Base-by-base conservation (phyloP, 2,329 filamentous ascomycete genomes). In the Helicocarpus griseus region DNA sequence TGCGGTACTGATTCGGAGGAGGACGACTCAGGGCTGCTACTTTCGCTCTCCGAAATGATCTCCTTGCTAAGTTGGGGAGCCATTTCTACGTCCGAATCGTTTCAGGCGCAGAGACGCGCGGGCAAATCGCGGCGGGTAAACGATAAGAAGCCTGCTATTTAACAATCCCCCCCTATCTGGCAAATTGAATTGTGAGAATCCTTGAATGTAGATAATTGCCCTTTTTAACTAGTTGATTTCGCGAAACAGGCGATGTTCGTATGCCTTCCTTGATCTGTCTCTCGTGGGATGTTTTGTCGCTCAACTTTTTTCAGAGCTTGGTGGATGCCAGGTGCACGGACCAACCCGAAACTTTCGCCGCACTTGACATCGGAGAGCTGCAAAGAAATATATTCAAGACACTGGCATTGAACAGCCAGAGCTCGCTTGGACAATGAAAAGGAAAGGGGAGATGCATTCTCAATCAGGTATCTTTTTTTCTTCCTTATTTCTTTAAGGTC, bases 21-120 rank as follows among this genome's bases (percentile, higher is more conserved):
- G 9, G 50, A 47, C 29, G 31, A 22, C 26, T 48, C 28, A 19
- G 22, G 7, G 52, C 48, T 17, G 48, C 61, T 11, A 53, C 49
- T 56, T 38, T 54, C 53, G 49, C 61, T 62, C 58, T 59, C 58
- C 26, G 54, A 48, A 36, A 57, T 38, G 29, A 48, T 49, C 24
- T 58, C 56, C 45, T 62, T 57, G 41, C 60, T 60, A 50, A 62
- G 38, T 43, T 56, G 59, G 19, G 57, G 55, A 43, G 61, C 61
- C 61, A 64, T 64, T 53, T 49, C 53, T 51, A 19, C 6, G 29
- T 22, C 35, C 41, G 24, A 13, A 8, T 17, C 13, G 22, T 48
- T 48, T 44, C 47, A 31, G 48, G 53, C 47, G 49, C n/a, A 24
- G 21, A 19, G 43, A 35, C 4, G 13, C 35, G 45, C 40, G n/a